Evolutionary conservation across 73 alveolate genomes (phyloP).

Genomic region (Paramecium biaurelia): DNA sequence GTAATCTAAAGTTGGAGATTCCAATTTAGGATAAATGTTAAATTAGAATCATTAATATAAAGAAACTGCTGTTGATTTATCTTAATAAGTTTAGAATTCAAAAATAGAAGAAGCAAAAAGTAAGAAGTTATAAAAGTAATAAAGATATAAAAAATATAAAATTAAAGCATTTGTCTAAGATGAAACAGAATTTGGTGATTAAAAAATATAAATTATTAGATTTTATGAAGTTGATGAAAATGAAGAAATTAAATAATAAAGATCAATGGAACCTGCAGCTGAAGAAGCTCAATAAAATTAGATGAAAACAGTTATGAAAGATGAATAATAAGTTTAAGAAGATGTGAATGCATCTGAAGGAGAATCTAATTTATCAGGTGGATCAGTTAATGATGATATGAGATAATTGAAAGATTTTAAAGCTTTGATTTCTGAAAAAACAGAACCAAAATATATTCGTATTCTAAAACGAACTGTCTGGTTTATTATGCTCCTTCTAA

Average conservation of each 20-base stretch:
- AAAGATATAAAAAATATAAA: constrained; percentile 42
- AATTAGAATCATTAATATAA: constrained; percentile 29
- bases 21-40: constrained; percentile 43
- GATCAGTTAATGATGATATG: constrained; percentile 65
- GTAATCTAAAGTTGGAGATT: constrained; percentile 43
- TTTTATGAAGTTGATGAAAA: constrained; percentile 50
- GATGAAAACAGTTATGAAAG: not conserved
- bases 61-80: constrained; percentile 46
- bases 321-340: constrained; percentile 14
- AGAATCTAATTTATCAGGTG: constrained; percentile 59
- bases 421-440: constrained; percentile 64
- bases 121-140: not conserved
- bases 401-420: constrained; percentile 61
- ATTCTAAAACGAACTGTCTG: constrained; percentile 60
- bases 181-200: constrained; percentile 47
- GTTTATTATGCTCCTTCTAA: constrained; percentile 49
- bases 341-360: constrained; percentile 60
- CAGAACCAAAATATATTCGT: constrained; percentile 62
- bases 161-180: constrained; percentile 29
- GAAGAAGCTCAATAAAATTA: not conserved
- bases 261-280: constrained; percentile 55
- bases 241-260: constrained; percentile 49
- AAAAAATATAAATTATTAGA: constrained; percentile 25
- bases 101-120: not conserved
- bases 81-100: not conserved